Base-by-base conservation (phyloP, 441 rosid species). In the Erodium texanum region DNA sequence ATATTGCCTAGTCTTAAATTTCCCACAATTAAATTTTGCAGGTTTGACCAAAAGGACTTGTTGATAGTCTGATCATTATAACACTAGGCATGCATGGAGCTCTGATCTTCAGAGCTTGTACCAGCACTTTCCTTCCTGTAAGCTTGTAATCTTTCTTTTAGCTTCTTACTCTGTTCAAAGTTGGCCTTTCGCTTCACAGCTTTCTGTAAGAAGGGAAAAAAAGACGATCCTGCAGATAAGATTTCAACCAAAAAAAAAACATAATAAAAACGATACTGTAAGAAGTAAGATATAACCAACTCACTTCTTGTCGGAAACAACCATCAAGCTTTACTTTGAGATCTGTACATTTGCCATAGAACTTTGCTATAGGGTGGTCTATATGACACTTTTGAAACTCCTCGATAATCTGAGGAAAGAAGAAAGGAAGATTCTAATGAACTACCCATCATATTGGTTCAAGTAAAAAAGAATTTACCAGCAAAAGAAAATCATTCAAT, bases 161-260 rank as follows among this genome's bases (percentile, higher is more conserved):
- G 79, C 69, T 86, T 86, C 84, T 89, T 93, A 75, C 97, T 90
- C 75, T 85, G 66, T 80, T 91, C 93, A 7, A 90, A 89, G 70
- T 90, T 90, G 0, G 89, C 93, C 88, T 89, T 93, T 54, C 97
- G 78, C 84, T 93, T 93, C 70, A 85, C 64, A 6, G 96, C 90
- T 91, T 91, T 89, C 96, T 93, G 85, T 59, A 54, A 50, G 66
- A 10, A 29, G 18, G 29, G 3, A 27, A 22, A 24, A 45, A n/a
- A 70, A 58, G 32, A 38, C 65, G 22, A 24, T 36, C 68, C 15
- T 24, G 16, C 52, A 29, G 43, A 36, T 34, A 14, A 22, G 48
- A 16, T 43, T 14, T 36, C 11, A 36, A 36, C 41, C 41, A 36
- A 36, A 36, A 7, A 7, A 7, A 10, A 36, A 0, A 36, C 6